Conservation (phyloP, 164 flowering plant genomes). For the Berberis vulgaris region DNA sequence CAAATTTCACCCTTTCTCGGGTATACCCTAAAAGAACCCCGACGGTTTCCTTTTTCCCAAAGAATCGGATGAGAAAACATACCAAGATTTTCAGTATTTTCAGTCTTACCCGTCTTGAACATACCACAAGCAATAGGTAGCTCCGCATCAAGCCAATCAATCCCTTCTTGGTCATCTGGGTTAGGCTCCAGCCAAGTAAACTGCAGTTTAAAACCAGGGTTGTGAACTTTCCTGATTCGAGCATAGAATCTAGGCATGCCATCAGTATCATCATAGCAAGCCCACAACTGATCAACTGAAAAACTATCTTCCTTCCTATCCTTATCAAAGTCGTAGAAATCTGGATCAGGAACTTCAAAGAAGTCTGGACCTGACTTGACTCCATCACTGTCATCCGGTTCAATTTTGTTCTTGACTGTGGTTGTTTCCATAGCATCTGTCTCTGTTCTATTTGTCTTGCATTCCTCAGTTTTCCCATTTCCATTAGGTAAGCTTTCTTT, state of each 20-base stretch:
- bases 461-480: conserved; percentile 7
- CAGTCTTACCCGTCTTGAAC: conserved; percentile 30
- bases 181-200: conserved; percentile 65
- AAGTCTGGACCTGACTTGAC: conserved; percentile 8
- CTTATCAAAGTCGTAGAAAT: conserved; percentile 84
- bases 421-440: background rate
- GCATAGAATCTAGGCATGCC: conserved; percentile 96
- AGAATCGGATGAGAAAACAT: conserved; percentile 57
- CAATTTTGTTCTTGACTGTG: no score
- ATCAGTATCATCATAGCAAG: conserved; percentile 86
- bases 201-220: conserved; percentile 54
- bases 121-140: conserved; percentile 66
- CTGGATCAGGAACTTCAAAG: conserved; percentile 55
- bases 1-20: conserved; percentile 66
- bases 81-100: conserved; percentile 18
- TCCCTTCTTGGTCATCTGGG: conserved; percentile 34
- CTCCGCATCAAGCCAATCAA: conserved; percentile 26
- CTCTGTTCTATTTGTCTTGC: conserved; percentile 5
- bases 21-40: conserved; percentile 18
- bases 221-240: conserved; percentile 60
- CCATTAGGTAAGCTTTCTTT: conserved; percentile 16
- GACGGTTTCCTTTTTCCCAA: conserved; percentile 20
- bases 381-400: background rate
- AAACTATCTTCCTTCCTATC: conserved; percentile 80
- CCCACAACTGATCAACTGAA: conserved; percentile 89